Base-by-base conservation (phyloP, 305 asterid species). In the Plantago lanceolata region DNA sequence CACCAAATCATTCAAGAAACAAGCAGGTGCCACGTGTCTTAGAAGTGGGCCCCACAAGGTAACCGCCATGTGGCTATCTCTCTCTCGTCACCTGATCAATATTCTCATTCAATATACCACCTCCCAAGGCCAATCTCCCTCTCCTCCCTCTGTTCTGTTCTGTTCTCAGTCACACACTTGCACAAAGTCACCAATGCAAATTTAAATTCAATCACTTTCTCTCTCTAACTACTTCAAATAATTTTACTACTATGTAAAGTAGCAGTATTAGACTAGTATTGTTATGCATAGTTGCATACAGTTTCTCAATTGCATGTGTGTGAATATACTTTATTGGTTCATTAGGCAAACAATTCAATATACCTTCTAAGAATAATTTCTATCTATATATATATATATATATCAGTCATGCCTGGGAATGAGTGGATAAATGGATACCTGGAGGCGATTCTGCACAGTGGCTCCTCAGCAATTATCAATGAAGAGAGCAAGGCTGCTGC, bases 351-450 rank as follows among this genome's bases (percentile, higher is more conserved):
- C 48, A 11, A 37, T 18, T 29, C 19, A 11, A 52, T 35, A 11
- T 20, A n/a, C 28, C 28, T 24, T 24, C 28, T 24, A 24, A 3
- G n/a, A n/a, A n/a, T n/a, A n/a, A n/a, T n/a, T n/a, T n/a, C n/a
- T n/a, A n/a, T n/a, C n/a, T n/a, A n/a, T n/a, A n/a, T n/a, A n/a
- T n/a, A n/a, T n/a, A n/a, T n/a, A n/a, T n/a, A n/a, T 24, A 24
- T 24, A 37, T 18, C 4, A 61, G 74, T 19, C 16, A 88, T 90
- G 97, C 96, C 88, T 28, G 96, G 94, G 48, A 90, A 90, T 50
- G 97, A 90, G 71, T 90, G 96, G 97, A 88, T 90, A 64, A 88
- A 90, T 61, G 97, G 97, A 24, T 90, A 90, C 67, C 47, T 90
- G 61, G 97, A 90, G 82, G 97, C 97, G 19, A 90, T 90, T 49